These are phyloP conservation scores for Guadua angustifolia DNA, from an alignment of 176 grass and related monocot genomes.

Conservation along the genomic window DNA sequence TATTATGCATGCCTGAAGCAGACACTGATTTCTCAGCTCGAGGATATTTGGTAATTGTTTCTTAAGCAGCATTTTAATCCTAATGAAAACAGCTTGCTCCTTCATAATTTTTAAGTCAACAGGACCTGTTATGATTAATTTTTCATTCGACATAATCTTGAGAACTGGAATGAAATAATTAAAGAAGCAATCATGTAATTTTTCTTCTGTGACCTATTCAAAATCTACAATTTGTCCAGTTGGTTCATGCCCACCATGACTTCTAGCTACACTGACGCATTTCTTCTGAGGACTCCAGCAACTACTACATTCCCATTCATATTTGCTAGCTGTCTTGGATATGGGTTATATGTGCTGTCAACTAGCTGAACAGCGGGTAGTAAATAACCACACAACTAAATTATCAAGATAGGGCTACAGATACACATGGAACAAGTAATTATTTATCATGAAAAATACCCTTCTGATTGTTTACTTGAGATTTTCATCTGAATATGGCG, in stretches of 20 bases:
- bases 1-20: background rate
- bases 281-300: conserved; percentile 10
- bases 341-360: background rate
- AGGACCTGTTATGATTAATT: background rate
- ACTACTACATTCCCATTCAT: conserved; percentile 20
- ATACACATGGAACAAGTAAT: background rate
- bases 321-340: background rate
- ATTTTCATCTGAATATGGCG: conserved; percentile 20
- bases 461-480: conserved; percentile 1
- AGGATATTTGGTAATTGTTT: conserved; percentile 27
- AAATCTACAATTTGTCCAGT: conserved; percentile 30
- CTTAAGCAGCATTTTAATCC: conserved; percentile 30
- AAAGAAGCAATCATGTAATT: conserved; percentile 31
- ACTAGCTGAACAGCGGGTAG: background rate
- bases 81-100: background rate
- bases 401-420: background rate
- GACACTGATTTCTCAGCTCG: background rate
- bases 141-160: background rate
- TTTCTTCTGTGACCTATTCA: conserved; percentile 43
- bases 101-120: background rate
- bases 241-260: conserved; percentile 38
- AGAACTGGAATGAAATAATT: conserved; percentile 19
- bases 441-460: conserved; percentile 5
- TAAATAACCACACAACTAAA: background rate
- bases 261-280: conserved; percentile 9